Conservation (phyloP, 2,329 filamentous ascomycete species). For the Sporothrix brunneoviolacea region DNA sequence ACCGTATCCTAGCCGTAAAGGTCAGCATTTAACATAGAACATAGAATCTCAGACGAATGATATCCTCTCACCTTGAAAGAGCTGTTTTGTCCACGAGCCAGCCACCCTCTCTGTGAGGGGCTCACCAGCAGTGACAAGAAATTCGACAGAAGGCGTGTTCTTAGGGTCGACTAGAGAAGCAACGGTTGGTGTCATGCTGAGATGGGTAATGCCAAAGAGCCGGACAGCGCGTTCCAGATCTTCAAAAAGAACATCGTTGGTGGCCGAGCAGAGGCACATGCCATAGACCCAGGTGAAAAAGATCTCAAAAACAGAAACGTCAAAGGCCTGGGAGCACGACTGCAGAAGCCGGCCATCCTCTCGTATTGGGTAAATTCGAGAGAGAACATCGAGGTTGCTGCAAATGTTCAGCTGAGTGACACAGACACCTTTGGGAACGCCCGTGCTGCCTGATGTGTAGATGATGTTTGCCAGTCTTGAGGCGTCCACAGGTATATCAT, state of each 20-base stretch:
- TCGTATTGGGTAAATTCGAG: constrained; percentile 55
- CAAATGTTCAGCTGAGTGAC: constrained; percentile 70
- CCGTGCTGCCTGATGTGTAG: constrained; percentile 80
- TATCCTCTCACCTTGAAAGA: constrained; percentile 54
- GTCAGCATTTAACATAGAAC: background rate
- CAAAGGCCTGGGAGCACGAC: constrained; percentile 77
- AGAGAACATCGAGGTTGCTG: constrained; percentile 65
- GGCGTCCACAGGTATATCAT: constrained; percentile 29
- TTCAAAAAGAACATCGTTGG: constrained; percentile 65
- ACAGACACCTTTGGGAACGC: constrained; percentile 70
- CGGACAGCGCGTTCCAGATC: constrained; percentile 65
- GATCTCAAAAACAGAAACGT: constrained; percentile 85
- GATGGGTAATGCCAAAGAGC: constrained; percentile 61
- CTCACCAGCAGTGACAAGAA: constrained; percentile 77
- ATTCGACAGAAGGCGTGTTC: constrained; percentile 63
- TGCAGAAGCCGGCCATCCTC: constrained; percentile 61
- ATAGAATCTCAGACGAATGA: background rate
- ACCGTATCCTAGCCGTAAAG: constrained; percentile 50
- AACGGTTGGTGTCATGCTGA: constrained; percentile 81
- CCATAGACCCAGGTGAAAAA: constrained; percentile 77
- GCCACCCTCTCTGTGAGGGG: constrained; percentile 67
- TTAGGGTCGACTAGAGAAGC: constrained; percentile 64
- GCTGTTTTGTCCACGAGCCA: constrained; percentile 57
- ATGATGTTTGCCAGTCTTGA: constrained; percentile 65
- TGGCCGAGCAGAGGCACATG: constrained; percentile 70